phyloP scores from a whole-genome alignment of 305 asterid genomes.

The Solanum aculeatissimum region DNA sequence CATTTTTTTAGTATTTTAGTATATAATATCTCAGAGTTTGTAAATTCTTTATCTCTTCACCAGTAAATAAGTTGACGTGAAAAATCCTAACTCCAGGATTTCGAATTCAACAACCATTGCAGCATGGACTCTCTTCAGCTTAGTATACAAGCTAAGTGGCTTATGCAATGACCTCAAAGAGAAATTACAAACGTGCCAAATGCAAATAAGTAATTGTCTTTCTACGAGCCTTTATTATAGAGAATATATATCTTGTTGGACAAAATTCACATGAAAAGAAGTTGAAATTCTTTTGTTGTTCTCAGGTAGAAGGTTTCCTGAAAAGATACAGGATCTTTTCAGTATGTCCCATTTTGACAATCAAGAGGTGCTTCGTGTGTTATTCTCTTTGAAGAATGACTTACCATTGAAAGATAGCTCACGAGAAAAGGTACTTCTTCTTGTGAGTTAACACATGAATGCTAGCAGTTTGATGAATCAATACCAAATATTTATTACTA shows the following conservation, averaged over 20 bases:
- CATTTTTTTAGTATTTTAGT: conserved; percentile 1
- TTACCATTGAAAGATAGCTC: conserved; percentile 40
- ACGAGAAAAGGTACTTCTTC: conserved; percentile 28
- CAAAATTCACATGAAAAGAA: not conserved
- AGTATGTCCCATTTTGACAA: conserved; percentile 35
- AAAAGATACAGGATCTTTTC: conserved; percentile 30
- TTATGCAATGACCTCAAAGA: conserved; percentile 30
- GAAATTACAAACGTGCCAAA: conserved; percentile 25
- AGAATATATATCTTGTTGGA: not conserved
- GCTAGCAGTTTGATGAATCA: not conserved
- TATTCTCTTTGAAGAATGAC: conserved; percentile 31
- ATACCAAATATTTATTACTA: not conserved
- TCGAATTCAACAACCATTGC: conserved; percentile 28
- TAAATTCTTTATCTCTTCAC: not conserved
- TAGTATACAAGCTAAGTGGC: conserved; percentile 33
- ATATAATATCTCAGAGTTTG: not conserved
- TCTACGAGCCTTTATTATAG: not conserved
- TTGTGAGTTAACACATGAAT: not conserved
- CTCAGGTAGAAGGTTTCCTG: conserved; percentile 37
- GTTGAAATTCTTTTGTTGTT: not conserved
- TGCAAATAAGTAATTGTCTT: conserved; percentile 39
- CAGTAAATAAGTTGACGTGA: conserved; percentile 6
- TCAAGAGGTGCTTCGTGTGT: conserved; percentile 36
- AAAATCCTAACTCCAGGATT: conserved; percentile 27
- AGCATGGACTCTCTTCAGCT: conserved; percentile 40